Evolutionary conservation across 139 green algal species (phyloP).

Genomic region (Chlamydomonas asymmetrica): DNA sequence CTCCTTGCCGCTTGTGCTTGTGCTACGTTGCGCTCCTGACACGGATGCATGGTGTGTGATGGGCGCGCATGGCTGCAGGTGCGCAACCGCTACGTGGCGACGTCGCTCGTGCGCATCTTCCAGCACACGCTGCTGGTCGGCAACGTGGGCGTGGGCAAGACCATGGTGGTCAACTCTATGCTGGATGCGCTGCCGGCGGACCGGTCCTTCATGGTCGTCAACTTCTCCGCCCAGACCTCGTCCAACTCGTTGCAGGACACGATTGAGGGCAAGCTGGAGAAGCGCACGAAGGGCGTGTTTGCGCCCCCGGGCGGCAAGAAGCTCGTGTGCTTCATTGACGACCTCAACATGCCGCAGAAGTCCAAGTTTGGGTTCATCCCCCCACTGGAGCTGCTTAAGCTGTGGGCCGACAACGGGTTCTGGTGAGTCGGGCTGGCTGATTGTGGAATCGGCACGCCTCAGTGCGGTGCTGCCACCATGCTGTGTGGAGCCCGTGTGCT

Average conservation of each 20-base stretch:
- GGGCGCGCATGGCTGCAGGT: constrained; percentile 33
- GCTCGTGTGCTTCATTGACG: constrained; percentile 72
- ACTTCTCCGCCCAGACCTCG: constrained; percentile 74
- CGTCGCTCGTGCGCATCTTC: constrained; percentile 42
- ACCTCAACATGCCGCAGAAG: constrained; percentile 81
- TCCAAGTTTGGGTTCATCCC: constrained; percentile 82
- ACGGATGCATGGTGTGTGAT: too few relatives aligned
- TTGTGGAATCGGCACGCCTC: too few relatives aligned
- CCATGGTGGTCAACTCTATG: constrained; percentile 67
- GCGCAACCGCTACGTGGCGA: constrained; percentile 63
- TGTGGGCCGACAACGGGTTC: constrained; percentile 87
- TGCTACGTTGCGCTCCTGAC: too few relatives aligned
- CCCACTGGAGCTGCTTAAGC: constrained; percentile 84
- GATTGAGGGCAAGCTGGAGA: constrained; percentile 85
- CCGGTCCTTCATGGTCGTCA: constrained; percentile 66
- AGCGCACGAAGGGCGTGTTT: constrained; percentile 86
- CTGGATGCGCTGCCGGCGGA: constrained; percentile 61
- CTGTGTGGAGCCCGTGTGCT: too few relatives aligned
- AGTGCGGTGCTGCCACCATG: too few relatives aligned
- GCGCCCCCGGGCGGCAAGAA: constrained; percentile 73
- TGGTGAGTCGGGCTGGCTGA: constrained; percentile 47
- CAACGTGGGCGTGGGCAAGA: constrained; percentile 81
- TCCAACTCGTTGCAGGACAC: constrained; percentile 75
- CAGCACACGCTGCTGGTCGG: constrained; percentile 75
- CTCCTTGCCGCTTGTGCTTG: too few relatives aligned